A percentile compares a stretch with the other conserved stretches of the same genome.
These are phyloP conservation scores for Rhizophagus sp. DNA, from an alignment of 192 early-diverging fungal species.

Conservation along the genomic window DNA sequence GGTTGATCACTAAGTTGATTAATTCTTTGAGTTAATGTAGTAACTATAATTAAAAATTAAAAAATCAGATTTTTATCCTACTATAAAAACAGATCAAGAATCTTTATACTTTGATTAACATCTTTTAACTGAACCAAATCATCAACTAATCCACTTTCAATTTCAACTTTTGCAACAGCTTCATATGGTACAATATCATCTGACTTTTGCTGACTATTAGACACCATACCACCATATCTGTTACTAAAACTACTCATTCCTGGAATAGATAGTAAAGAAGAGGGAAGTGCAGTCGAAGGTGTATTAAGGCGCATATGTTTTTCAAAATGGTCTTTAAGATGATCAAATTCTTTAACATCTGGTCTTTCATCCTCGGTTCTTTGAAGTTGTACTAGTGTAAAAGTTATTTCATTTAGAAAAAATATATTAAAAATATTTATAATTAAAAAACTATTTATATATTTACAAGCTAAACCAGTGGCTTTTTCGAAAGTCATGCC, in stretches of 20 bases:
- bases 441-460: not conserved
- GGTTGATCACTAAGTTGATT: conserved; percentile 66
- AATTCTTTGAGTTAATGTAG: conserved; percentile 62
- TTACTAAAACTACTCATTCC: conserved; percentile 34
- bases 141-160: conserved; percentile 37
- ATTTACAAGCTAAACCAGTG: conserved; percentile 81
- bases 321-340: conserved; percentile 85
- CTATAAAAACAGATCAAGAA: not conserved
- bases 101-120: conserved; percentile 46
- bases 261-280: conserved; percentile 27
- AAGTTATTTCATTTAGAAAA: conserved; percentile 16
- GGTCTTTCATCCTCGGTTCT: conserved; percentile 66
- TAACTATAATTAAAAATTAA: conserved; percentile 34
- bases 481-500: conserved; percentile 92
- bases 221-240: conserved; percentile 17
- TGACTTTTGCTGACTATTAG: conserved; percentile 35
- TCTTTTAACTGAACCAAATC: conserved; percentile 39
- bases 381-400: conserved; percentile 71
- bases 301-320: conserved; percentile 59
- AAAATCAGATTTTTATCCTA: conserved; percentile 24
- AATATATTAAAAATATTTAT: conserved; percentile 8
- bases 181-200: conserved; percentile 53
- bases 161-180: conserved; percentile 44
- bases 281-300: conserved; percentile 38
- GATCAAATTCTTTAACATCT: conserved; percentile 81